These are phyloP conservation scores for Apiotrichum akiyoshidainum DNA, from an alignment of 1,284 basidiomycete species.

Conservation along the genomic window DNA sequence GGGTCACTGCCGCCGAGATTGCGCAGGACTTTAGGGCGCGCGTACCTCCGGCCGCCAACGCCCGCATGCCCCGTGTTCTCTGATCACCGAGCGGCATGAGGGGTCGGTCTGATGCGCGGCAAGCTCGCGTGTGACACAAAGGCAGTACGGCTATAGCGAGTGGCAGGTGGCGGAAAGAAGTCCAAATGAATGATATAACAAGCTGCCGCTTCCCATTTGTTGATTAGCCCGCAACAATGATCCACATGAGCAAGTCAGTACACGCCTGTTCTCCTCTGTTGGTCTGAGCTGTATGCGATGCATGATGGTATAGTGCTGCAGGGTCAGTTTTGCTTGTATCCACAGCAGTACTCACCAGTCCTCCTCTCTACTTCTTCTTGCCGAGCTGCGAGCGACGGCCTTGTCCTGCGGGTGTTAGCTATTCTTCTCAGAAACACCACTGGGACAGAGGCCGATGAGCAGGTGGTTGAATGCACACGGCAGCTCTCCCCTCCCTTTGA, in stretches of 20 bases:
- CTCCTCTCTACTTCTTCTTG: conserved; percentile 17
- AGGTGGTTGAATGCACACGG: too few relatives aligned
- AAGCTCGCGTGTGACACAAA: background rate
- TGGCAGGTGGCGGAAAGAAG: background rate
- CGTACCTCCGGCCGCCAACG: conserved; percentile 29
- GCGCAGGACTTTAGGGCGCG: conserved; percentile 35
- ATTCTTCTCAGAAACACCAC: too few relatives aligned
- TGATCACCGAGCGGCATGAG: background rate
- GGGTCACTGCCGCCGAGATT: conserved; percentile 61
- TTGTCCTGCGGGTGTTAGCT: conserved; percentile 12
- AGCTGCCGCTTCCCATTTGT: too few relatives aligned
- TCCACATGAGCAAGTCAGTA: too few relatives aligned
- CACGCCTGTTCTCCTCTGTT: too few relatives aligned
- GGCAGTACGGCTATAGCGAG: background rate
- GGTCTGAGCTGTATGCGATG: conserved; percentile 6
- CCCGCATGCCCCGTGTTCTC: conserved; percentile 33
- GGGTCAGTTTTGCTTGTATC: background rate
- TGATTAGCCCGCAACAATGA: too few relatives aligned
- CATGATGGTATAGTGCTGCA: conserved; percentile 13
- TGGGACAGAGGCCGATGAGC: too few relatives aligned
- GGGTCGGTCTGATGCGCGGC: background rate
- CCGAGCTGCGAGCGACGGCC: conserved; percentile 14
- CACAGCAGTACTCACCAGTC: conserved; percentile 2
- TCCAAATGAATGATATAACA: too few relatives aligned
- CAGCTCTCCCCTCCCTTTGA: too few relatives aligned